Conservation (phyloP, 441 rosid genomes). For the Theobroma grandiflorum region DNA sequence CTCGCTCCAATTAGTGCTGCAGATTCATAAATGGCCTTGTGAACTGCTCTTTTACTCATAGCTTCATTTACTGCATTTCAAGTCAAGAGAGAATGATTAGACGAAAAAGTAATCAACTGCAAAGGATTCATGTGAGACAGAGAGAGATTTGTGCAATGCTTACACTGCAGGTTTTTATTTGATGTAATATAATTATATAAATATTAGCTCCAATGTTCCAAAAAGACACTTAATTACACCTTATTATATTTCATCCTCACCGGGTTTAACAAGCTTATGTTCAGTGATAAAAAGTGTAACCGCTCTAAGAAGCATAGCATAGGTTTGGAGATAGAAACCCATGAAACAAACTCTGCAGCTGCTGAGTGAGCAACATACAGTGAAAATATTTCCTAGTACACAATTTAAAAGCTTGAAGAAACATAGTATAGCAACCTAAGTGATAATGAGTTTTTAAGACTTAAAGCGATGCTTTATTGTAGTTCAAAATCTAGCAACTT, state of each 20-base stretch:
- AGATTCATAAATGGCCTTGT: constrained; percentile 73
- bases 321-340: no score
- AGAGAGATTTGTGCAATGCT: background rate
- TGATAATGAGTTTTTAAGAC: background rate
- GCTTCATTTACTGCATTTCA: constrained; percentile 66
- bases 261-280: background rate
- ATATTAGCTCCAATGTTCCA: background rate
- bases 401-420: background rate
- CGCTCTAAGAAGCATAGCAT: no score
- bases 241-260: background rate
- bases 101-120: background rate
- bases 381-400: background rate
- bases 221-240: background rate
- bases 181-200: background rate
- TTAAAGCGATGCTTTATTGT: background rate
- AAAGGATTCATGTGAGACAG: background rate
- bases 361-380: background rate
- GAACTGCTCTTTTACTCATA: constrained; percentile 65
- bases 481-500: constrained; percentile 1
- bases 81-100: background rate
- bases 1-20: constrained; percentile 67
- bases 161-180: background rate
- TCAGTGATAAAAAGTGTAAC: no score
- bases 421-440: background rate
- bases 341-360: background rate